A percentile compares a stretch with the other conserved stretches of the same genome.
Evolutionary conservation across 495 filamentous ascomycete genomes (phyloP).

Genomic region (Chaetomium fimeti): DNA sequence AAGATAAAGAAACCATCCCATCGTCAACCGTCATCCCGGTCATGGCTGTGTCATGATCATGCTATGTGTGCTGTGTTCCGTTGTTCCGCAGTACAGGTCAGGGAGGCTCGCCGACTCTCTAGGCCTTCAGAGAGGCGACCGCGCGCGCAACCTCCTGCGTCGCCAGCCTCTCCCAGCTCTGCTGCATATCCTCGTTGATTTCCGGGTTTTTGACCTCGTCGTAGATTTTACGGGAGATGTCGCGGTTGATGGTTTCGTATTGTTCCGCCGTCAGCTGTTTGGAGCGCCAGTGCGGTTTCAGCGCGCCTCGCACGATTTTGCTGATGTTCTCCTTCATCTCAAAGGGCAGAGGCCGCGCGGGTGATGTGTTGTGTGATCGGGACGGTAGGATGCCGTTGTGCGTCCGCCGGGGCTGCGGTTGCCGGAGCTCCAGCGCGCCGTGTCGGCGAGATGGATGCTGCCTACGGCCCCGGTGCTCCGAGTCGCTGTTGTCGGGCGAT

Average conservation of each 20-base stretch:
- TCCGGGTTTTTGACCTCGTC: conserved; percentile 66
- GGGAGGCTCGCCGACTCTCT: background rate
- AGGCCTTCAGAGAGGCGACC: conserved; percentile 48
- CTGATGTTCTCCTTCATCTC: conserved; percentile 79
- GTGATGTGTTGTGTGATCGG: conserved; percentile 56
- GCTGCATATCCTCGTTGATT: conserved; percentile 54
- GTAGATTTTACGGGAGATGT: conserved; percentile 80
- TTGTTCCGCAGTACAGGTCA: background rate
- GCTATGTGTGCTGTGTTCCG: conserved; percentile 1
- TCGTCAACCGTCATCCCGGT: conserved; percentile 8
- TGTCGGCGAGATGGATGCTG: background rate
- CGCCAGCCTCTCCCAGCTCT: conserved; percentile 67
- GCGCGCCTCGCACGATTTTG: conserved; percentile 70
- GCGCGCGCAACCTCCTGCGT: conserved; percentile 71
- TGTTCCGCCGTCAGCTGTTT: conserved; percentile 73
- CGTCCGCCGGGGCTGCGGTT: conserved; percentile 49
- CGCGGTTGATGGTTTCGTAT: conserved; percentile 83
- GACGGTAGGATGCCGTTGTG: conserved; percentile 32
- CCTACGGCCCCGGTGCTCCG: conserved; percentile 36
- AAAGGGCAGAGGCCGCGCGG: conserved; percentile 59
- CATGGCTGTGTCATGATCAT: conserved; percentile 10
- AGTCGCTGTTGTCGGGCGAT: conserved; percentile 47
- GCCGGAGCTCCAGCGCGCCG: conserved; percentile 45
- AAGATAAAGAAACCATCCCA: background rate
- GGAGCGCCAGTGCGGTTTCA: conserved; percentile 73